Evolutionary conservation across 495 filamentous ascomycete species (phyloP).

Genomic region (Elasticomyces elasticus): DNA sequence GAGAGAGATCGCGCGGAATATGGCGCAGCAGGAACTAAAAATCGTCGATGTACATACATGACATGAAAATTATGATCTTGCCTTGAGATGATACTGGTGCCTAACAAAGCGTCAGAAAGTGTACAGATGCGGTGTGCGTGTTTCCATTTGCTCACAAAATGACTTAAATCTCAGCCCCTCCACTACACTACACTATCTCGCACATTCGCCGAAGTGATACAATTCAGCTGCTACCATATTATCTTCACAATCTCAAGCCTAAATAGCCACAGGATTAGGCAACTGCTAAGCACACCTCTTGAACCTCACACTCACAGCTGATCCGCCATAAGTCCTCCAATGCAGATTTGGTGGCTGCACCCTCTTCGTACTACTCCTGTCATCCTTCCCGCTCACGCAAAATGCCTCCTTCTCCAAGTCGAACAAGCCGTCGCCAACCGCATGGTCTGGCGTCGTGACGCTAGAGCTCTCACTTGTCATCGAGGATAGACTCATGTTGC

Average conservation of each 20-base stretch:
- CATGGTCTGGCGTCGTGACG: neutral
- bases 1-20: no score
- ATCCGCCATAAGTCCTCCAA: neutral
- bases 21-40: no score
- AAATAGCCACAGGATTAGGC: no score
- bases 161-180: neutral
- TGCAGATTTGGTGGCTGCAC: neutral
- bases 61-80: no score
- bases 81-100: no score
- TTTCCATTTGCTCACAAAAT: neutral
- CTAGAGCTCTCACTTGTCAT: neutral
- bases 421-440: neutral
- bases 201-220: neutral
- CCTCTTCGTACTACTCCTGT: neutral
- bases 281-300: neutral
- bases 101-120: no score
- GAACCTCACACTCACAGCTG: neutral
- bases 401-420: neutral
- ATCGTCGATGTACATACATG: no score
- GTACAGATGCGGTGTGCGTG: no score
- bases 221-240: no score
- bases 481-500: neutral
- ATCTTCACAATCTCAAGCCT: no score
- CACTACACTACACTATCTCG: neutral
- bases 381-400: neutral